A percentile compares a stretch with the other conserved stretches of the same genome.
These are phyloP conservation scores for Edaphochlamys debaryana DNA, from an alignment of 139 green algal species.

Conservation along the genomic window DNA sequence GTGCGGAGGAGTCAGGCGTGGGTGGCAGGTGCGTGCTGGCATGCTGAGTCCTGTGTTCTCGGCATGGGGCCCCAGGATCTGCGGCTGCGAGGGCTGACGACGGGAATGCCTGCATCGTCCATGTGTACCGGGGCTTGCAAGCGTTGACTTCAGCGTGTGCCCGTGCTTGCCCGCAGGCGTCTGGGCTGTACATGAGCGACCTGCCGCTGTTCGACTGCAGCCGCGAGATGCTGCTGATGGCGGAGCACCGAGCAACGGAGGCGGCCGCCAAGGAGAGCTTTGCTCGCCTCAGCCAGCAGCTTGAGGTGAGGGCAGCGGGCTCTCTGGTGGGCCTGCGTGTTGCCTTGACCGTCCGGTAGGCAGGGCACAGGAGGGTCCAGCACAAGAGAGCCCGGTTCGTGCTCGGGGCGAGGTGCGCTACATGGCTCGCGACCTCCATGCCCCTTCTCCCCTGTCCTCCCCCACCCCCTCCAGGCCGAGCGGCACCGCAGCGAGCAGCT, in stretches of 20 bases:
- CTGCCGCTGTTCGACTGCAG: constrained; percentile 33
- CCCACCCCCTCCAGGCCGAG: neutral
- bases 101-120: too few species aligned
- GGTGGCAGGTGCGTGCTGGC: too few species aligned
- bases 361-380: too few species aligned
- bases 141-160: too few species aligned
- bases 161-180: constrained; percentile 7
- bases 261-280: constrained; percentile 19
- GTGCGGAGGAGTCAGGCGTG: too few species aligned
- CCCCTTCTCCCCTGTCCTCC: neutral
- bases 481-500: constrained; percentile 23
- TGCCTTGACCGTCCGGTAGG: too few species aligned
- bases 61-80: too few species aligned
- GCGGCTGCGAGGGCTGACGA: too few species aligned
- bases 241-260: constrained; percentile 21
- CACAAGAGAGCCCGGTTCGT: neutral
- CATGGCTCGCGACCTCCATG: neutral
- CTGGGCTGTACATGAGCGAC: constrained; percentile 30
- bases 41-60: too few species aligned
- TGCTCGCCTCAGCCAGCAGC: constrained; percentile 13
- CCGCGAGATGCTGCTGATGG: constrained; percentile 22
- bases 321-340: too few species aligned
- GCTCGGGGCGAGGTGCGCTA: neutral
- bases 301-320: neutral
- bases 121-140: too few species aligned